Conservation (phyloP, 805 yeast genomes). For the Cyberlindnera mississippiensis region DNA sequence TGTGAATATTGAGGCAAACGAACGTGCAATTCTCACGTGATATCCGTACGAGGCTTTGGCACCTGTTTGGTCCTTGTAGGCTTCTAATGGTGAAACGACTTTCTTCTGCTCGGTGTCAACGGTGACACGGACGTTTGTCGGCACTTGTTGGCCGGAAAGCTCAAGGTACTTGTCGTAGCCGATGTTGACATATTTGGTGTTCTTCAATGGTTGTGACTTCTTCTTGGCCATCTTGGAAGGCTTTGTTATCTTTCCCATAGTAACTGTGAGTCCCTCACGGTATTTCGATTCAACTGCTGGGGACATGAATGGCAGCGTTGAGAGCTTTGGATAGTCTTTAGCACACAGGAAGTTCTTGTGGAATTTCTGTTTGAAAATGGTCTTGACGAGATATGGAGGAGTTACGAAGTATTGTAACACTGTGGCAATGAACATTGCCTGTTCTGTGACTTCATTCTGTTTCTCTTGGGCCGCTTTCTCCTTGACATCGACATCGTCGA, state of each 20-base stretch:
- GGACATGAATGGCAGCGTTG: constrained; percentile 72
- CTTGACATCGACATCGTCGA: constrained; percentile 28
- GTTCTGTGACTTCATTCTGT: constrained; percentile 27
- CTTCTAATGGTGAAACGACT: constrained; percentile 67
- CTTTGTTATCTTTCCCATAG: constrained; percentile 35
- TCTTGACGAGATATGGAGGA: constrained; percentile 72
- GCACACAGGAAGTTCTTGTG: constrained; percentile 57
- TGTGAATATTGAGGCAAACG: constrained; percentile 64
- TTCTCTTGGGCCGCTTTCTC: constrained; percentile 16
- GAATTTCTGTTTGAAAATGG: constrained; percentile 51
- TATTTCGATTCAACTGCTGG: constrained; percentile 37
- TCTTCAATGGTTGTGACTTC: constrained; percentile 46
- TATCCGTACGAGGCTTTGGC: constrained; percentile 65
- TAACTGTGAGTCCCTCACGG: constrained; percentile 57
- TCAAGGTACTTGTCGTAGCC: constrained; percentile 61
- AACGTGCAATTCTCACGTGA: constrained; percentile 61
- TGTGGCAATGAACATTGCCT: constrained; percentile 56
- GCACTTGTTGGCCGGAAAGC: constrained; percentile 57
- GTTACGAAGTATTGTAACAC: constrained; percentile 78
- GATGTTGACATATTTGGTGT: constrained; percentile 72
- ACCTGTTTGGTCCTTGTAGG: constrained; percentile 60
- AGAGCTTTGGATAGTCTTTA: constrained; percentile 61
- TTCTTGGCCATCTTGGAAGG: constrained; percentile 31
- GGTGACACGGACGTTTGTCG: constrained; percentile 76
- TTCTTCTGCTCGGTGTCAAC: constrained; percentile 59